A percentile compares a stretch with the other conserved stretches of the same genome.
These are phyloP conservation scores for Pleurotus tuber-regium DNA, from an alignment of 768 basidiomycete genomes.

Conservation along the genomic window DNA sequence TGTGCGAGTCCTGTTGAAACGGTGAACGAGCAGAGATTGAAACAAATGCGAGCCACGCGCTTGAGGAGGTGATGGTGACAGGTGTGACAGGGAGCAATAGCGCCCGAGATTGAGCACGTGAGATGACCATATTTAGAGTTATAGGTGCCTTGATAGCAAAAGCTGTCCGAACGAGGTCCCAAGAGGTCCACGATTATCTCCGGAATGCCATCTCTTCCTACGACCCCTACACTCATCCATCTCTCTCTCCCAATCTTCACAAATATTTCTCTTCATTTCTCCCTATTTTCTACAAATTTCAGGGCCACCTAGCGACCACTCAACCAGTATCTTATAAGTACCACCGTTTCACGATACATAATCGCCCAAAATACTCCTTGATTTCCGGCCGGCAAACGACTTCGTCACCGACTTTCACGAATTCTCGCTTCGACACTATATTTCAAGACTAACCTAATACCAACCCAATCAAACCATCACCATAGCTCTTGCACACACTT, in stretches of 20 bases:
- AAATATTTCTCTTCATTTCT: neutral
- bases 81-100: too few relatives aligned
- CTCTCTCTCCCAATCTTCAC: neutral
- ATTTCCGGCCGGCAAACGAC: constrained; percentile 3
- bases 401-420: neutral
- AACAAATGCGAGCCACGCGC: neutral
- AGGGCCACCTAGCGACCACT: neutral
- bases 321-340: neutral
- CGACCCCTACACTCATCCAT: neutral
- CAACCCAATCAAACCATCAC: neutral
- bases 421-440: neutral
- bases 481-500: neutral
- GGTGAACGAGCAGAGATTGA: neutral
- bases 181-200: constrained; percentile 7
- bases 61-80: neutral
- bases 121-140: neutral
- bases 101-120: constrained; percentile 5
- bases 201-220: constrained; percentile 4
- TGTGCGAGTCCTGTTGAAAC: too few relatives aligned
- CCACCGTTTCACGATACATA: neutral
- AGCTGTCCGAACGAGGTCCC: constrained; percentile 2
- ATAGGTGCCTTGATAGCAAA: constrained; percentile 5
- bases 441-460: neutral
- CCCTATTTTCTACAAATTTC: neutral
- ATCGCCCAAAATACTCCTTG: neutral